Evolutionary conservation across 805 yeast species (phyloP).

Genomic region (Candida odintsovae): DNA sequence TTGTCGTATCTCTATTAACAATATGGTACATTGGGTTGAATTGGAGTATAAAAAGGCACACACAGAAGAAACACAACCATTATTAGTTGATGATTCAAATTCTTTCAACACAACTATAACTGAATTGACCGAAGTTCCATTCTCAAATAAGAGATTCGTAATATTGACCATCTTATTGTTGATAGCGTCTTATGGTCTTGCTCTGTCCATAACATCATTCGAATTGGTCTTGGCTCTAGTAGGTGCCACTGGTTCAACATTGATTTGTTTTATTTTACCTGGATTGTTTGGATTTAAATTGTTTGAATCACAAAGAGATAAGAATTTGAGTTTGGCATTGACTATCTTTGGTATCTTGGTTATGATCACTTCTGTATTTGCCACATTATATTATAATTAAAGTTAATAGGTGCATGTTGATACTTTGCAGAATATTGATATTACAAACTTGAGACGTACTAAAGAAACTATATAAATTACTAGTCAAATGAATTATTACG

Average conservation of each 20-base stretch:
- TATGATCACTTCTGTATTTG: conserved; percentile 58
- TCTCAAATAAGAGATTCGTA: conserved; percentile 40
- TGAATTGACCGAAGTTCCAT: conserved; percentile 35
- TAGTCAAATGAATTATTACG: too few species aligned
- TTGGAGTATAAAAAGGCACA: conserved; percentile 2
- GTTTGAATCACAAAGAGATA: conserved; percentile 28
- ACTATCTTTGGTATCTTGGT: conserved; percentile 65
- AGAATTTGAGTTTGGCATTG: conserved; percentile 48
- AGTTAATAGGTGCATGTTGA: not conserved
- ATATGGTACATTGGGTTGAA: conserved; percentile 47
- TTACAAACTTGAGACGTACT: too few species aligned
- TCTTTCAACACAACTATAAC: conserved; percentile 14
- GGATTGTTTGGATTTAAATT: conserved; percentile 66
- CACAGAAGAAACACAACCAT: conserved; percentile 8
- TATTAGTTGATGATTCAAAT: conserved; percentile 10
- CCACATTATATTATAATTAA: conserved; percentile 23
- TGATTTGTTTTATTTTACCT: conserved; percentile 73
- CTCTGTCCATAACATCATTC: conserved; percentile 55
- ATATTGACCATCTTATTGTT: conserved; percentile 44
- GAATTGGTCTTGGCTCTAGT: conserved; percentile 67
- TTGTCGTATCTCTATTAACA: conserved; percentile 66
- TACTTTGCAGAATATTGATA: not conserved
- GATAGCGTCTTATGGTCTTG: conserved; percentile 44
- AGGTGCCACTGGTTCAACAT: conserved; percentile 80
- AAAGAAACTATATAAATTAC: too few species aligned